phyloP scores from a whole-genome alignment of 2,329 filamentous ascomycete species.

The Fusarium nurragi region DNA sequence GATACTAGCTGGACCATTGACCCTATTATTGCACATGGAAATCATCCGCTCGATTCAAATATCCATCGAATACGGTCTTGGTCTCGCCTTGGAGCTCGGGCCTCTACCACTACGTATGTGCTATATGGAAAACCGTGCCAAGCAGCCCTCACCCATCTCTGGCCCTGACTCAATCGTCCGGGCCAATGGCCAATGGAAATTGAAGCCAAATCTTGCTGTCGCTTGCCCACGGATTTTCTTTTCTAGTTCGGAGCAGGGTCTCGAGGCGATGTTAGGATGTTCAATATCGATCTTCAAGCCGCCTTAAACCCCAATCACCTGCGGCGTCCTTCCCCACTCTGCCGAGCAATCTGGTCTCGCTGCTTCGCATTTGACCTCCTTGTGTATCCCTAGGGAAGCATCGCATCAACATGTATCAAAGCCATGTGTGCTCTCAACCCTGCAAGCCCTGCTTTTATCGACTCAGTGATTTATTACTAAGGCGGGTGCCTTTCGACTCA shows the following conservation, averaged over 20 bases:
- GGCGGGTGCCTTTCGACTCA: slow-evolving; percentile 15
- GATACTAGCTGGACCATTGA: slow-evolving; percentile 26
- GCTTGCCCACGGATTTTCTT: slow-evolving; percentile 26
- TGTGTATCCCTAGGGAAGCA: slow-evolving; percentile 5
- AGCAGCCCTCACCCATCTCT: slow-evolving; percentile 28
- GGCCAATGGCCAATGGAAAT: slow-evolving; percentile 20
- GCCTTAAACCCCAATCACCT: slow-evolving; percentile 30
- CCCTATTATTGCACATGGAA: slow-evolving; percentile 10
- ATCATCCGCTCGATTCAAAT: slow-evolving; percentile 10
- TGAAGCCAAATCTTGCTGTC: slow-evolving; percentile 35
- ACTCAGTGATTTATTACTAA: slow-evolving; percentile 1
- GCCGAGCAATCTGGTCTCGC: slow-evolving; percentile 24
- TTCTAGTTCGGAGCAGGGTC: slow-evolving; percentile 27
- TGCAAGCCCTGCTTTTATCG: background rate
- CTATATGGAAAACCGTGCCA: slow-evolving; percentile 25
- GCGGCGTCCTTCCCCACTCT: slow-evolving; percentile 29
- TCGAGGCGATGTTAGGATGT: slow-evolving; percentile 33
- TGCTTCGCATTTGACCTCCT: slow-evolving; percentile 28
- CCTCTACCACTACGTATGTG: slow-evolving; percentile 3
- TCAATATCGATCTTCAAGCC: slow-evolving; percentile 42
- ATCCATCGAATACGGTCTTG: slow-evolving; percentile 10
- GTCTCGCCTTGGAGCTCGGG: slow-evolving; percentile 12
- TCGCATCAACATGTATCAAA: slow-evolving; percentile 7
- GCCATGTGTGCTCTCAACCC: slow-evolving; percentile 19
- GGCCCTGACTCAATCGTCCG: slow-evolving; percentile 34